Evolutionary conservation across 2,329 filamentous ascomycete genomes (phyloP).

Genomic region (Emericellopsis atlantica): DNA sequence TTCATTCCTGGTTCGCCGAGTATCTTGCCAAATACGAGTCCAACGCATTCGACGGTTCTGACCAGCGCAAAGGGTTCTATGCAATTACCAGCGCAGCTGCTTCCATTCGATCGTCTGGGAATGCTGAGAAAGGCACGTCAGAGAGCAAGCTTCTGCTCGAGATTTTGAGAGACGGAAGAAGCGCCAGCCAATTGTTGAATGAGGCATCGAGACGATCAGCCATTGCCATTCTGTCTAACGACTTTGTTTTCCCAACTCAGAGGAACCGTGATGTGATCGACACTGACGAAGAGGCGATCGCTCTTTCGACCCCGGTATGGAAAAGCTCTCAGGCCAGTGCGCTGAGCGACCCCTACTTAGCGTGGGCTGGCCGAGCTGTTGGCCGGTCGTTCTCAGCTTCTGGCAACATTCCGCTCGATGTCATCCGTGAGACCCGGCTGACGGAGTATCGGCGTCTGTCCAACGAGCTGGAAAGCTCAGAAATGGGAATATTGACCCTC

Average conservation of each 20-base stretch:
- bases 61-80: slow-evolving; percentile 44
- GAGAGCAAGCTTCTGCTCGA: slow-evolving; percentile 73
- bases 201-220: slow-evolving; percentile 56
- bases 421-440: slow-evolving; percentile 47
- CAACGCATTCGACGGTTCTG: slow-evolving; percentile 30
- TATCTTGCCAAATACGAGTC: slow-evolving; percentile 55
- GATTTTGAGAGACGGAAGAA: slow-evolving; percentile 61
- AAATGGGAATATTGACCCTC: slow-evolving; percentile 47
- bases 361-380: slow-evolving; percentile 78
- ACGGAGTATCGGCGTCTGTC: slow-evolving; percentile 33
- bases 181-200: slow-evolving; percentile 52
- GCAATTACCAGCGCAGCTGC: slow-evolving; percentile 58
- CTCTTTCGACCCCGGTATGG: slow-evolving; percentile 58
- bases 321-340: slow-evolving; percentile 56
- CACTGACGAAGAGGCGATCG: slow-evolving; percentile 49
- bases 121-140: slow-evolving; percentile 54
- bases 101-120: slow-evolving; percentile 54
- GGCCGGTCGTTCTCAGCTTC: slow-evolving; percentile 73
- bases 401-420: slow-evolving; percentile 50
- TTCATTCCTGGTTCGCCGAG: slow-evolving; percentile 66
- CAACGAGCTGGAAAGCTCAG: slow-evolving; percentile 41
- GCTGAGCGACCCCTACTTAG: slow-evolving; percentile 55
- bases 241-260: slow-evolving; percentile 49
- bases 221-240: slow-evolving; percentile 59
- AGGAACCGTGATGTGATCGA: slow-evolving; percentile 51